Evolutionary conservation across 2,329 filamentous ascomycete species (phyloP), one percentile per base, ranked within the genome.

Genomic region (Neopestalotiopsis rosae): DNA sequence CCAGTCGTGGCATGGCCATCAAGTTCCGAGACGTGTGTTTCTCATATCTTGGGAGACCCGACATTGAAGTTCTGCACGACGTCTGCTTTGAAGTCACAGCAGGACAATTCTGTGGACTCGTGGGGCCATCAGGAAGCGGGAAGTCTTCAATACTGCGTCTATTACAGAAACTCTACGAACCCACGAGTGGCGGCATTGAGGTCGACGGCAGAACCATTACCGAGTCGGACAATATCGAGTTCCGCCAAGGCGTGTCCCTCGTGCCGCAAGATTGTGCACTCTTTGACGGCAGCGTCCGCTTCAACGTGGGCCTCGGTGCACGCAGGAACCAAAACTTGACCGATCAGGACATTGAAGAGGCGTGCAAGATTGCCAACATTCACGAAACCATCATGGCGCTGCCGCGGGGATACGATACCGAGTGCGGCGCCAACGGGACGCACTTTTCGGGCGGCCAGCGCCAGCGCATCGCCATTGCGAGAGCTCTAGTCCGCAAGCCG

Each of bases 381-480:
- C 87, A 90, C 74, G 88, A 90, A 1, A 85, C 85, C 14, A 88
- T 91, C 65, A 75, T 80, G 40, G 0, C 62, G 7, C 38, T 65
- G 12, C 62, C 62, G 14, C 78, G 89, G 28, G 88, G 88, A 0
- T 90, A 90, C 70, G 78, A 89, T 5, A 90, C 88, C 0, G 81
- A 82, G 42, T 79, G 88, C 7, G 83, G 92, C 6, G 88, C 90
- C 20, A 89, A 90, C 67, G 91, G 90, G 7, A 88, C 88, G 0
- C 84, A 88, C 24, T 77, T 94, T 3, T 92, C 90, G 0, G 91
- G 91, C 6, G 92, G 92, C 0, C 92, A 94, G 76, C 88, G 88
- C 6, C 92, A 94, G 75, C 84, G 91, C 2, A 76, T 94, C 20
- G 87, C 89, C 1, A 93, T 94, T 72, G 91, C 92, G 0, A 84